Conservation (phyloP, 768 basidiomycete genomes). For the Lanmaoa pseudosensibilis region DNA sequence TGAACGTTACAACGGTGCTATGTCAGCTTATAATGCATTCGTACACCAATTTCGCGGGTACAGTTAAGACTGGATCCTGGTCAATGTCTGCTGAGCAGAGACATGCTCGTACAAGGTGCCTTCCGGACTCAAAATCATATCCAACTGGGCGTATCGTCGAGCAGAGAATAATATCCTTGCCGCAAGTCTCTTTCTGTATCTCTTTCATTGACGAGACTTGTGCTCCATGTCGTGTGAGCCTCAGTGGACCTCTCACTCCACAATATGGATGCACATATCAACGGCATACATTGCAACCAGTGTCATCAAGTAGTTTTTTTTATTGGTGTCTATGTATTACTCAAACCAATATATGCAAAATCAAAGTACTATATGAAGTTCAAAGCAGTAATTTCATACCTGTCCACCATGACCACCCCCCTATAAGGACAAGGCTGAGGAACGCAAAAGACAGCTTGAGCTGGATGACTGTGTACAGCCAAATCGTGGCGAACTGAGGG, state of each 20-base stretch:
- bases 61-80: background rate
- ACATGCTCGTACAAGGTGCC: slow-evolving; percentile 80
- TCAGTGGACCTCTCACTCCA: background rate
- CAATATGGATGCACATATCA: background rate
- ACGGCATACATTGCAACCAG: slow-evolving; percentile 13
- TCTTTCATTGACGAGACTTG: background rate
- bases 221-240: background rate
- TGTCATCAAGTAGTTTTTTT: background rate
- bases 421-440: slow-evolving; percentile 53
- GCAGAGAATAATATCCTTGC: slow-evolving; percentile 48
- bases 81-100: background rate
- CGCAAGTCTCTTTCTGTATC: background rate
- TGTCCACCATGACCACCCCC: slow-evolving; percentile 61
- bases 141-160: slow-evolving; percentile 77
- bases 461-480: slow-evolving; percentile 75
- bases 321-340: background rate
- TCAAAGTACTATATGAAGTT: slow-evolving; percentile 5
- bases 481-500: slow-evolving; percentile 75
- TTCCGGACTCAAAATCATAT: slow-evolving; percentile 55
- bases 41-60: background rate
- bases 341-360: background rate
- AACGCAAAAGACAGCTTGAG: slow-evolving; percentile 64
- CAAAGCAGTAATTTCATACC: slow-evolving; percentile 47
- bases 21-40: slow-evolving; percentile 2
- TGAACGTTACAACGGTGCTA: background rate